A percentile compares a stretch with the other conserved stretches of the same genome.
These are phyloP conservation scores for Leccinum longicurvipes DNA, from an alignment of 768 basidiomycete species.

Conservation along the genomic window DNA sequence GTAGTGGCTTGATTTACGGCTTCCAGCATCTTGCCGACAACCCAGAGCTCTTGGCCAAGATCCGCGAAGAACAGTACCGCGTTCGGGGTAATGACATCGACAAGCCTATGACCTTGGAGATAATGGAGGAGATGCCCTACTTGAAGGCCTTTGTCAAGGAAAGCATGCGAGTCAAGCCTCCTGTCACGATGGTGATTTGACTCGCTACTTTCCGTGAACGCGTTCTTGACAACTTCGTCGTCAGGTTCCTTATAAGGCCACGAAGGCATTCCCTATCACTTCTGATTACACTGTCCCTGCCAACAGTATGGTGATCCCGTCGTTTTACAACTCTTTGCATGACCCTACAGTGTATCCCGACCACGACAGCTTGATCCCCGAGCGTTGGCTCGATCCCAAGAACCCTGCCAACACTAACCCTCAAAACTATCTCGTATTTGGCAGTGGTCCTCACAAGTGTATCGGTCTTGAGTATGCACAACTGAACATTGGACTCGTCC, in stretches of 20 bases:
- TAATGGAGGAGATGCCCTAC: conserved; percentile 91
- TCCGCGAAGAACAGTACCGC: conserved; percentile 85
- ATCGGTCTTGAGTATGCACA: conserved; percentile 91
- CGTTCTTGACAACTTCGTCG: conserved; percentile 11
- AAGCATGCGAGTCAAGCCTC: conserved; percentile 85
- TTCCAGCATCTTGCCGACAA: conserved; percentile 96
- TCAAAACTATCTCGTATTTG: conserved; percentile 95
- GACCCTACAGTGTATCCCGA: conserved; percentile 85
- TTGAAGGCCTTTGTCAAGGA: conserved; percentile 92
- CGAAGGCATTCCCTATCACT: conserved; percentile 88
- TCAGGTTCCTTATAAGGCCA: conserved; percentile 91
- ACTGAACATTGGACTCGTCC: conserved; percentile 83
- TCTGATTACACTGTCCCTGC: conserved; percentile 90
- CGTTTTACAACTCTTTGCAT: conserved; percentile 89
- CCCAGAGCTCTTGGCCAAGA: conserved; percentile 83
- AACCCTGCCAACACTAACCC: conserved; percentile 78
- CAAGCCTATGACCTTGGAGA: conserved; percentile 77
- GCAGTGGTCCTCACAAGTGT: conserved; percentile 89
- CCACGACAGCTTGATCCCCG: conserved; percentile 79
- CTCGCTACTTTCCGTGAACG: background rate
- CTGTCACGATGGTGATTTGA: conserved; percentile 83
- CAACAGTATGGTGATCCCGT: conserved; percentile 92
- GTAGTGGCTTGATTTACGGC: conserved; percentile 89
- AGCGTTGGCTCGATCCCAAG: conserved; percentile 89
- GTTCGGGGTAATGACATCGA: conserved; percentile 77